These are phyloP conservation scores for Exophiala viscosa DNA, from an alignment of 2,329 filamentous ascomycete species.

Conservation along the genomic window DNA sequence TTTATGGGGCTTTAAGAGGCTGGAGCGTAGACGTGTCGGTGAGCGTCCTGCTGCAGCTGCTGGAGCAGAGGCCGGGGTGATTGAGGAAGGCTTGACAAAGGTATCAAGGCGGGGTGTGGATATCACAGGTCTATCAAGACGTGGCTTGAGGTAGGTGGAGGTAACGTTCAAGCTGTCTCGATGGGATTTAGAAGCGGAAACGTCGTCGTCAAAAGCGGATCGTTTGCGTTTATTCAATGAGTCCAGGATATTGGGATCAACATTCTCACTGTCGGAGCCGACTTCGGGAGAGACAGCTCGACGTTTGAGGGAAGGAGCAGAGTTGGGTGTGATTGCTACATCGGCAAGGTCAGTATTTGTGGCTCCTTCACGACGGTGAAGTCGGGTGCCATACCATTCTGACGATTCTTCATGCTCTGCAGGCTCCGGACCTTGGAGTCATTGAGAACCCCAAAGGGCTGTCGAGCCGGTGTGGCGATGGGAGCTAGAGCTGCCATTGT, in stretches of 20 bases:
- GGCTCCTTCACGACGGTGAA: slow-evolving; percentile 4
- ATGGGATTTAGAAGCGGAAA: slow-evolving; percentile 45
- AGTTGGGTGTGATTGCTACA: slow-evolving; percentile 27
- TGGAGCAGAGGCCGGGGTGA: slow-evolving; percentile 51
- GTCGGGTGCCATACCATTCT: slow-evolving; percentile 47
- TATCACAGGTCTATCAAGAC: slow-evolving; percentile 20
- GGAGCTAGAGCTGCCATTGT: slow-evolving; percentile 32
- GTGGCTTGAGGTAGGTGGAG: slow-evolving; percentile 24
- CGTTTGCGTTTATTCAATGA: slow-evolving; percentile 48
- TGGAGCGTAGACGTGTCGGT: slow-evolving; percentile 66
- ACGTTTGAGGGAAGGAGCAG: slow-evolving; percentile 46
- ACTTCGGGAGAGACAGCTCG: slow-evolving; percentile 41
- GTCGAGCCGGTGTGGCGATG: slow-evolving; percentile 29
- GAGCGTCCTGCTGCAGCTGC: slow-evolving; percentile 75
- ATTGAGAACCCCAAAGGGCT: slow-evolving; percentile 34
- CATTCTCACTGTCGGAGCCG: slow-evolving; percentile 55
- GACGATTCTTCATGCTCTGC: slow-evolving; percentile 35
- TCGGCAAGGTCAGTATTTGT: slow-evolving; percentile 3
- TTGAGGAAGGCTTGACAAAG: slow-evolving; percentile 33
- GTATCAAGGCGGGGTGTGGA: slow-evolving; percentile 25
- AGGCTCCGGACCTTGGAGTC: slow-evolving; percentile 32
- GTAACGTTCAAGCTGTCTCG: slow-evolving; percentile 44
- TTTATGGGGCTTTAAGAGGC: slow-evolving; percentile 65
- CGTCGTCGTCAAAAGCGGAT: slow-evolving; percentile 31
- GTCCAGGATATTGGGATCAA: slow-evolving; percentile 52